Evolutionary conservation across 192 early-diverging fungal species (phyloP).

Genomic region (Dissophora globulifera): DNA sequence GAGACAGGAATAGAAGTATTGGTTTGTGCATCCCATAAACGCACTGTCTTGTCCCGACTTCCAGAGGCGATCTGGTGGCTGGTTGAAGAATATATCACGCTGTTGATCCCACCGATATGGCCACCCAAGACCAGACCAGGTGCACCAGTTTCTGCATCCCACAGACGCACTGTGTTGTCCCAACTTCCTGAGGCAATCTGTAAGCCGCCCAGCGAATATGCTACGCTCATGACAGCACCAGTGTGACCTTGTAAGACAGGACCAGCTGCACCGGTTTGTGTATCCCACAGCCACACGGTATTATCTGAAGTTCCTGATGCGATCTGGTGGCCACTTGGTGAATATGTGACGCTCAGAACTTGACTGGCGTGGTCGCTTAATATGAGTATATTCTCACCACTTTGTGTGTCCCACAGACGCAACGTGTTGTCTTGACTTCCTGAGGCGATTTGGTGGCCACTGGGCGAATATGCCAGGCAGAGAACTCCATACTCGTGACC

Average conservation of each 20-base stretch:
- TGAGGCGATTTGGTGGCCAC: conserved; percentile 6
- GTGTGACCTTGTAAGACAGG: not conserved
- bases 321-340: not conserved
- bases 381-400: not conserved
- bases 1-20: not conserved
- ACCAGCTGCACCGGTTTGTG: not conserved
- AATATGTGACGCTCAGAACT: not conserved
- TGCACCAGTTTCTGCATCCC: not conserved
- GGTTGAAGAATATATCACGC: not conserved
- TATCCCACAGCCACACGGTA: not conserved
- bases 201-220: not conserved
- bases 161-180: not conserved
- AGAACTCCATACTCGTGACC: not conserved
- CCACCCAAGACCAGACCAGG: not conserved
- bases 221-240: not conserved
- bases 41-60: not conserved
- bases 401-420: not conserved
- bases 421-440: not conserved
- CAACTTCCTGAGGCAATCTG: not conserved
- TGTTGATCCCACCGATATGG: not conserved
- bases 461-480: conserved; percentile 4
- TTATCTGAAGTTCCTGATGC: not conserved
- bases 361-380: not conserved
- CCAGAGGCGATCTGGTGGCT: not conserved
- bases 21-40: conserved; percentile 1